phyloP scores from a whole-genome alignment of 148 eudicot species.

The Hydrangea macrophylla region DNA sequence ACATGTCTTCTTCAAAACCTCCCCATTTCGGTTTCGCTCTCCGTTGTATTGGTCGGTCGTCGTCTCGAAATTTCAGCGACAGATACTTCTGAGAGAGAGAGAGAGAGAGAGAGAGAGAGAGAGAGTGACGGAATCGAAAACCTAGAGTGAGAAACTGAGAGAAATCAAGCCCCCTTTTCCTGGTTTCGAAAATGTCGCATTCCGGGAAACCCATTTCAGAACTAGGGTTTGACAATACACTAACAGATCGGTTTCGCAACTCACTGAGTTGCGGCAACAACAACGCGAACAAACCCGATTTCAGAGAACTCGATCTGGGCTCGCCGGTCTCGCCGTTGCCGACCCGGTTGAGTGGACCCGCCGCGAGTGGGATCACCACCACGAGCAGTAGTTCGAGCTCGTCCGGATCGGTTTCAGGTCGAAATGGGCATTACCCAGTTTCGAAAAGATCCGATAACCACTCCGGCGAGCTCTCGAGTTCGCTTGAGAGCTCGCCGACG shows the following conservation, averaged over 20 bases:
- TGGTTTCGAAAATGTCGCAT: conserved; percentile 34
- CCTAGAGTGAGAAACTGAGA: not conserved
- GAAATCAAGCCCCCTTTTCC: not conserved
- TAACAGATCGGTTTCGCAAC: conserved; percentile 45
- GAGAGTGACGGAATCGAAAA: not conserved
- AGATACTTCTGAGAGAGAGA: conserved; percentile 8
- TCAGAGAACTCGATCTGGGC: conserved; percentile 50
- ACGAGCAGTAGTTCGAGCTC: conserved; percentile 68
- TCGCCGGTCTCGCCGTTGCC: conserved; percentile 64
- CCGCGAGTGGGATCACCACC: conserved; percentile 20
- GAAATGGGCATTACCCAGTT: conserved; percentile 21
- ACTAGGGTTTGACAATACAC: conserved; percentile 21
- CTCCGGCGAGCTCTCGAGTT: conserved; percentile 64
- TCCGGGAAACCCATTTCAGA: conserved; percentile 39
- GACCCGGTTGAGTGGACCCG: conserved; percentile 27
- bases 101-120: conserved; percentile 1
- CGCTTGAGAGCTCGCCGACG: conserved; percentile 38
- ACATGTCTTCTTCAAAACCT: conserved; percentile 22
- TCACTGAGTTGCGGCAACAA: conserved; percentile 13
- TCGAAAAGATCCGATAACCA: conserved; percentile 35
- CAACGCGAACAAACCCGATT: conserved; percentile 52
- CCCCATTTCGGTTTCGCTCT: conserved; percentile 10
- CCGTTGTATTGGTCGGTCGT: conserved; percentile 13
- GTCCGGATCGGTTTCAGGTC: conserved; percentile 72
- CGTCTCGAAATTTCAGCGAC: not conserved